Base-by-base conservation (phyloP, 352 stramenopile species). In the Phytopythium helicoides region DNA sequence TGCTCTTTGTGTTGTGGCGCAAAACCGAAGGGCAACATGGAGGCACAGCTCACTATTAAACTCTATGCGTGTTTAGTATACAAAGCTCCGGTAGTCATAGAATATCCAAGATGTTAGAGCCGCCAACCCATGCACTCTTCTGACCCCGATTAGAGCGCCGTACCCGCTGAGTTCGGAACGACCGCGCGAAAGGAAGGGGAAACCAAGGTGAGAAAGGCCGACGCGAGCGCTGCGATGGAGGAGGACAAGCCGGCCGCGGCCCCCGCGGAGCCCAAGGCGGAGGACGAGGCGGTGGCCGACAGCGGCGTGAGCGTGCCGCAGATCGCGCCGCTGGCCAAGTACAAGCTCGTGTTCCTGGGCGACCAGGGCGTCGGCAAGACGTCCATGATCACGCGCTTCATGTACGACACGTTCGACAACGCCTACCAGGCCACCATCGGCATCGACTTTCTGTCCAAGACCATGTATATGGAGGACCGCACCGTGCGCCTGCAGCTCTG, bases 391-490 rank as follows among this genome's bases (percentile, higher is more conserved):
- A 99, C 97, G 51, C 81, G 97, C 51, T 99, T 99, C 73, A 99
- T 99, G 89, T 98, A 98, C 72, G 94, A 98, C 74, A 98, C 86
- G 45, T 98, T 98, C 65, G 94, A 98, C 76, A 97, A 97, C 64
- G 94, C 95, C 60, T 98, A 98, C 73, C 92, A 98, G 71, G 97
- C 97, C 40, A 99, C 97, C 2, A 99, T 99, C 66, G 97, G 97
- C 42, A 99, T 99, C 66, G 97, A 99, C 70, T 99, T 99, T 54
- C 70, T 99, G 19, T 99, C 95, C 58, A 99, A 99, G 78, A 99
- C 97, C 37, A 98, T 99, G 92, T 98, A 98, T 62, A 86, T 98
- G 72, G 90, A 99, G 68, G 97, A 99, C 66, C 89, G 97, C 52
- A 99, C 97, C 1, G 96, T 99, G 51, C 86, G 97, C 28, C 78